Base-by-base conservation (phyloP, 768 basidiomycete genomes). In the Boletus huronensis region DNA sequence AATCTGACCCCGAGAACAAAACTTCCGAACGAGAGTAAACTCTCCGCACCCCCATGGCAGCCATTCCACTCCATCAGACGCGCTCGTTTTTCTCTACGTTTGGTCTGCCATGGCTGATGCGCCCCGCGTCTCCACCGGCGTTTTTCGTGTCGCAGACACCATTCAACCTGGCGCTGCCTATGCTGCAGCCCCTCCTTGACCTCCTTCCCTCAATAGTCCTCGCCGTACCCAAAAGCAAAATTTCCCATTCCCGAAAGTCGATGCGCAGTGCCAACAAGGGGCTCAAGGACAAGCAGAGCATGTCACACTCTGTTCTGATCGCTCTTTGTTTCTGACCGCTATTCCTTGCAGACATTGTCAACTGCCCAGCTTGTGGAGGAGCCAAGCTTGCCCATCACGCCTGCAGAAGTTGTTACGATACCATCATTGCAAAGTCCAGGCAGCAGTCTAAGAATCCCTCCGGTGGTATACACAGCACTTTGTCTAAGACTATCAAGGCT, bases 261-360 rank as follows among this genome's bases (percentile, higher is more conserved):
- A 96, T 96, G 93, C 81, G 95, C 39, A 85, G 84, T 58, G 88
- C 94, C 16, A 93, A 94, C 72, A 98, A 98, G 72, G 93, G 94
- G 1, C 74, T 97, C 64, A 92, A 94, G 70, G 94, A 98, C 72
- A 95, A 93, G 71, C 85, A 85, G 56, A 93, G 96, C 93, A 72
- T 8, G 60, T 56, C 31, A 13, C 50, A 19, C 36, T 36, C 38
- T 45, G 25, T 49, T 41, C 44, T 31, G 1, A 48, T 35, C 13
- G 25, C 28, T 5, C 25, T 28, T 39, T 28, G 31, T 48, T 42
- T 45, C 53, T 65, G 34, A 60, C 55, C 17, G 7, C 34, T 7
- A 14, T 50, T 25, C 55, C 8, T 23, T 48, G 7, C 52, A 98
- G 95, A 95, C 68, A 83, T 98, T 60, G 90, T 90, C 55, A 82